Percentiles rank a stretch among this genome's conserved stretches.
phyloP scores from a whole-genome alignment of 192 early-diverging fungal genomes.

The Gryganskiella cystojenkinii region DNA sequence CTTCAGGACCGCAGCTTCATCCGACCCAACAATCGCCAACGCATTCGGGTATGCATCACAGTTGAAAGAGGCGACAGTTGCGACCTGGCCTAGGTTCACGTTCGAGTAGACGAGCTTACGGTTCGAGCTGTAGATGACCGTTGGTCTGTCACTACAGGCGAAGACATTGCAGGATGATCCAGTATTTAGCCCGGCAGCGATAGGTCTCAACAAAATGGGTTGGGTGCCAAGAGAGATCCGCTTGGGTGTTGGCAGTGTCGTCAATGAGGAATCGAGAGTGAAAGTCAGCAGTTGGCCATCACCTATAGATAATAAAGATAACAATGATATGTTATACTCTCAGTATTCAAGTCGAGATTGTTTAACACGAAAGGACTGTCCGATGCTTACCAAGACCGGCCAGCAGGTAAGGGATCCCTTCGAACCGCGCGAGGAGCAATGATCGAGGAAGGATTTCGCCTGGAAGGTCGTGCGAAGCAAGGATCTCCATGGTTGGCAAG shows the following conservation, averaged over 20 bases:
- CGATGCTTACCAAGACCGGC: constrained; percentile 73
- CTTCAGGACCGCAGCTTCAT: constrained; percentile 60
- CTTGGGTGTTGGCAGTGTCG: constrained; percentile 60
- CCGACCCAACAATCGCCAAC: constrained; percentile 70
- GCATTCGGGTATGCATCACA: constrained; percentile 60
- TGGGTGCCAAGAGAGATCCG: constrained; percentile 81
- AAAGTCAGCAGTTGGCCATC: constrained; percentile 89
- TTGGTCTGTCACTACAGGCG: constrained; percentile 84
- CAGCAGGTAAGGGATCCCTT: constrained; percentile 74
- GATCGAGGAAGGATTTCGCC: constrained; percentile 76
- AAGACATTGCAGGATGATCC: constrained; percentile 68
- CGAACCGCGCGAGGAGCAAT: constrained; percentile 71
- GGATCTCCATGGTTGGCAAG: constrained; percentile 64
- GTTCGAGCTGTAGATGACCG: constrained; percentile 75
- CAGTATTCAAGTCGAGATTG: not conserved
- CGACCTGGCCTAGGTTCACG: constrained; percentile 79
- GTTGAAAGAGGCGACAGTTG: constrained; percentile 72
- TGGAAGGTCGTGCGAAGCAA: constrained; percentile 56
- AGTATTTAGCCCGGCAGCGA: constrained; percentile 3
- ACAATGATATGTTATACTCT: not conserved
- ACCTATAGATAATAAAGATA: constrained; percentile 39
- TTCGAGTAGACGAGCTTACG: constrained; percentile 84
- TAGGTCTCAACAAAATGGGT: constrained; percentile 69
- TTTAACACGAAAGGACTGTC: not conserved
- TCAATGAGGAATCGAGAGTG: constrained; percentile 56